Percentiles rank a stretch among this genome's conserved stretches.
These are phyloP conservation scores for Rhizopogon vinicolor DNA, from an alignment of 768 basidiomycete genomes.

Conservation along the genomic window DNA sequence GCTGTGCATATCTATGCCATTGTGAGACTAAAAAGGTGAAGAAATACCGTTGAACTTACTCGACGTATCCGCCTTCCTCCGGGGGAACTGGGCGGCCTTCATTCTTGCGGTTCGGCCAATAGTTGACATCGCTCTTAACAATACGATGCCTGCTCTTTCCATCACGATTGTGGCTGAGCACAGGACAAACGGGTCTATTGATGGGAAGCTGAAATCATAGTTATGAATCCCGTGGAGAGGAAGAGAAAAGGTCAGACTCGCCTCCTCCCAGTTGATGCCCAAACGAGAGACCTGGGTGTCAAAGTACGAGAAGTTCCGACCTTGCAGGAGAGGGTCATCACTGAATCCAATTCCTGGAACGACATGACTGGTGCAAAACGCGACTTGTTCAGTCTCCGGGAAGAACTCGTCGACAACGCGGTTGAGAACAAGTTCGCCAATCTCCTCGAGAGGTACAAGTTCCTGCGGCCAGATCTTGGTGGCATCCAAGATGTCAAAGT, in stretches of 20 bases:
- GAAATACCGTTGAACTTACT: constrained; percentile 31
- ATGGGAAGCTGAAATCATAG: constrained; percentile 59
- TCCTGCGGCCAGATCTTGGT: constrained; percentile 88
- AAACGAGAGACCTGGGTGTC: constrained; percentile 82
- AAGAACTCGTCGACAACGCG: constrained; percentile 72
- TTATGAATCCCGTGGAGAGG: not conserved
- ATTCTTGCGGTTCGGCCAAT: constrained; percentile 75
- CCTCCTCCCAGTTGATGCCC: constrained; percentile 76
- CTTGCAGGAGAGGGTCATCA: constrained; percentile 78
- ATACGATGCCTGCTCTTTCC: constrained; percentile 56
- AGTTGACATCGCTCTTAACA: constrained; percentile 58
- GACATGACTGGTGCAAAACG: constrained; percentile 68
- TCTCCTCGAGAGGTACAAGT: constrained; percentile 66
- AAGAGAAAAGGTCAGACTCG: constrained; percentile 14
- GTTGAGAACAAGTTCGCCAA: constrained; percentile 72
- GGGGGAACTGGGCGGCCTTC: constrained; percentile 43
- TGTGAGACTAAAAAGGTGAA: constrained; percentile 12
- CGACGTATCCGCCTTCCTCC: constrained; percentile 52
- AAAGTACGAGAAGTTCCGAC: constrained; percentile 82
- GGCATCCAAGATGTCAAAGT: constrained; percentile 84
- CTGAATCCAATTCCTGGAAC: constrained; percentile 69
- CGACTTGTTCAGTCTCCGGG: constrained; percentile 84
- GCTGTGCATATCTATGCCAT: constrained; percentile 39
- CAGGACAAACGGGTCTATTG: constrained; percentile 75
- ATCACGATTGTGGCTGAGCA: constrained; percentile 65